Base-by-base conservation (phyloP, 768 basidiomycete genomes). In the Crassisporium funariophilum region DNA sequence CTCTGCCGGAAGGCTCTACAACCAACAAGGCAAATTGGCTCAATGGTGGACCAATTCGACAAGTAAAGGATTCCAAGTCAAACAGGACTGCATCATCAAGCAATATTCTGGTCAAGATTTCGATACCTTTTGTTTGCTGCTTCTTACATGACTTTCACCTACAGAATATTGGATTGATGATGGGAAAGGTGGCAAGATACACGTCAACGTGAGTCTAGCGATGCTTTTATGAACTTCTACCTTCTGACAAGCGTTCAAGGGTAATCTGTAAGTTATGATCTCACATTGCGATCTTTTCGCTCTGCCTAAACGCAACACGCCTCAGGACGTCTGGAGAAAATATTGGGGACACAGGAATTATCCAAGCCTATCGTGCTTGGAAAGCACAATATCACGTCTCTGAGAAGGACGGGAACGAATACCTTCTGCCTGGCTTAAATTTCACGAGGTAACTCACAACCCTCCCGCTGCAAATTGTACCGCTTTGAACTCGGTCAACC, bases 31-130 rank as follows among this genome's bases (percentile, higher is more conserved):
- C 41, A 86, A 86, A 66, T 71, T 94, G 10, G 83, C 88, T 47
- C 76, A 93, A 57, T 98, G 94, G 94, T 98, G 94, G 94, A 86
- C 90, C 2, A 89, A 94, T 50, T 70, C 74, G 33, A 98, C 95
- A 3, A 90, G 86, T 56, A 76, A 82, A 51, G 86, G 85, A 0
- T 99, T 95, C 75, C 73, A 90, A 44, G 75, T 78, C 50, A 84
- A 86, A 44, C 88, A 92, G 57, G 79, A 87, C 44, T 98, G 95
- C 63, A 86, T 99, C 44, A 82, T 89, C n/a, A 77, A 87, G 42
- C 95, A 98, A 64, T 98, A 85, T 68, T 90, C 87, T n/a, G 76
- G 87, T 88, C 57, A 34, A 34, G 21, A 21, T 13, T 40, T 49
- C 21, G 29, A 31, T 10, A 25, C 9, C 41, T 43, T 5, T 25